phyloP scores from a whole-genome alignment of 2,329 filamentous ascomycete species.

The Arthrobotrys musiformis region DNA sequence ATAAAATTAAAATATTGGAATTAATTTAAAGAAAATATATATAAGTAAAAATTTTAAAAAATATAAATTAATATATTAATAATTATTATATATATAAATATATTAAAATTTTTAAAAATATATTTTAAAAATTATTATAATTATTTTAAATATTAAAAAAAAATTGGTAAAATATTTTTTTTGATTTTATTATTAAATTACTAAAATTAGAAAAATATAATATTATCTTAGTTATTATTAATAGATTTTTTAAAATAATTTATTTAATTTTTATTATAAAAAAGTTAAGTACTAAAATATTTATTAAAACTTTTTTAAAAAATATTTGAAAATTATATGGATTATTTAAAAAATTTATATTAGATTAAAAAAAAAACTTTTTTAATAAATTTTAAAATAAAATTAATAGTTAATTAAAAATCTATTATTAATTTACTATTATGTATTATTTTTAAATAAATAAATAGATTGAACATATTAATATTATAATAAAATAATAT shows the following conservation, averaged over 20 bases:
- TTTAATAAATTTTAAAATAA: neutral
- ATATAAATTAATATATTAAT: constrained; percentile 3
- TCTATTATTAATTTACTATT: no score
- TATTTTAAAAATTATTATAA: neutral
- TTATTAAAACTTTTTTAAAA: neutral
- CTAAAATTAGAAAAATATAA: neutral
- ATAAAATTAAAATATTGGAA: constrained; percentile 3
- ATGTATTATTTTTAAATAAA: neutral
- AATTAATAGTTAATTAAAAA: no score
- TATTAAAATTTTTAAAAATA: constrained; percentile 1
- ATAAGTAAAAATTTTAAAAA: neutral
- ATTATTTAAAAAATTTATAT: neutral
- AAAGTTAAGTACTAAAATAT: neutral
- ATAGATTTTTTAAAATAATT: neutral
- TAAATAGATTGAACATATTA: no score
- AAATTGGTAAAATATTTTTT: neutral
- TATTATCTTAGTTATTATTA: neutral
- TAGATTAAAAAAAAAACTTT: neutral
- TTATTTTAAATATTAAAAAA: neutral
- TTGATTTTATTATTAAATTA: neutral
- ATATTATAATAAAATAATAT: neutral
- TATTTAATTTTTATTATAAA: neutral
- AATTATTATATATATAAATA: neutral
- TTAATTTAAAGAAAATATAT: constrained; percentile 12
- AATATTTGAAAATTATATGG: neutral